Conservation (phyloP, 495 filamentous ascomycete species). For the Viridothelium virens region DNA sequence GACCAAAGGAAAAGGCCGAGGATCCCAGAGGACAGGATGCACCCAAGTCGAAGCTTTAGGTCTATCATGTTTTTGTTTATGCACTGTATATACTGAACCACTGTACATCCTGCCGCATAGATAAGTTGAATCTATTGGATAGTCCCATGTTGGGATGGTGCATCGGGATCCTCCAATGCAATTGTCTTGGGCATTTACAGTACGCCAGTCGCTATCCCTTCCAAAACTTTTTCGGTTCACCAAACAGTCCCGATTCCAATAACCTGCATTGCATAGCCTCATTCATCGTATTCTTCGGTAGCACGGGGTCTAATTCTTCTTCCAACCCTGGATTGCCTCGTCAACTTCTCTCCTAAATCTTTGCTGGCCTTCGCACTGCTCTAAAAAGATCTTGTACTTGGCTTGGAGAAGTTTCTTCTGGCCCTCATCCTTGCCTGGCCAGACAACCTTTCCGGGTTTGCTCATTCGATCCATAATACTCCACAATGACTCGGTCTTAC, state of each 20-base stretch:
- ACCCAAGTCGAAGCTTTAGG: constrained; percentile 5
- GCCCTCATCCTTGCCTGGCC: constrained; percentile 57
- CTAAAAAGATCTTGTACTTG: constrained; percentile 66
- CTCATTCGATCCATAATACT: constrained; percentile 95
- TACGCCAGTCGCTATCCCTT: too few species aligned
- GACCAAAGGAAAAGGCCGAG: constrained; percentile 32
- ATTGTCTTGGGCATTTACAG: too few species aligned
- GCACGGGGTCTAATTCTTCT: constrained; percentile 14
- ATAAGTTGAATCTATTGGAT: neutral
- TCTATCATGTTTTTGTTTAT: neutral
- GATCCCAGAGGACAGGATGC: constrained; percentile 8
- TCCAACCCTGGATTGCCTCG: constrained; percentile 46
- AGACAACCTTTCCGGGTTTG: constrained; percentile 78
- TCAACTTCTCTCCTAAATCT: constrained; percentile 35
- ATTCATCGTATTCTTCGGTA: neutral
- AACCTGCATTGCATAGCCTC: neutral
- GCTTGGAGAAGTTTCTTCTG: constrained; percentile 72
- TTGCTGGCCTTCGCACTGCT: constrained; percentile 38
- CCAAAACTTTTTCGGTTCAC: neutral
- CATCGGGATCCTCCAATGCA: too few species aligned
- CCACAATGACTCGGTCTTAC: constrained; percentile 81
- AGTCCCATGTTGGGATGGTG: too few species aligned
- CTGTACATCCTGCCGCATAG: neutral
- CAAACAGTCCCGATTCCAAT: neutral
- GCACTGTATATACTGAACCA: neutral